These are phyloP conservation scores for Hordeum marinum DNA, from an alignment of 176 grass and related monocot species.

Conservation along the genomic window DNA sequence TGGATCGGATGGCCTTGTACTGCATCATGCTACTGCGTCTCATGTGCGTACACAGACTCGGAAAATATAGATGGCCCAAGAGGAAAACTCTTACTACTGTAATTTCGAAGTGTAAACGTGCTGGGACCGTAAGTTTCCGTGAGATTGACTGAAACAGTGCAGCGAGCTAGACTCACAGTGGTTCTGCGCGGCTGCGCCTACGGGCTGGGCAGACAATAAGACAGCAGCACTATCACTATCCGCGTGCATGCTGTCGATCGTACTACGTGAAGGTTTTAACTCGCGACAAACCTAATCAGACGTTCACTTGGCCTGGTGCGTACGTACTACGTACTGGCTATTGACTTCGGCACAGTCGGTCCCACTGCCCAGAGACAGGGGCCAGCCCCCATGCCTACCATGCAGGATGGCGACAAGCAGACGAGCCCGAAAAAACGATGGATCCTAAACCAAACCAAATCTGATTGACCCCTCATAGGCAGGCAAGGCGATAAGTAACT, in stretches of 20 bases:
- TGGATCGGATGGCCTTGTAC: background rate
- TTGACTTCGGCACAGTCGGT: background rate
- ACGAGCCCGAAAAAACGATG: background rate
- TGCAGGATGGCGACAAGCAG: background rate
- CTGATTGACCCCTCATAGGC: background rate
- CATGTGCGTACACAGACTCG: background rate
- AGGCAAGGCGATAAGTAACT: background rate
- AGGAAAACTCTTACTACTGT: too few species aligned
- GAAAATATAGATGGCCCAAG: too few species aligned
- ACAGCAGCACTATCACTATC: background rate
- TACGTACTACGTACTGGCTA: background rate
- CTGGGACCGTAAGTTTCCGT: background rate
- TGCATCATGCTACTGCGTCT: background rate
- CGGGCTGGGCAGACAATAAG: background rate
- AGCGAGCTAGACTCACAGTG: background rate
- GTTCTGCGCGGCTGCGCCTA: background rate
- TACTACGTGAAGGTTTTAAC: background rate
- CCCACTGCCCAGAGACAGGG: background rate
- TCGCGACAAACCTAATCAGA: background rate
- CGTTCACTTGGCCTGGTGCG: background rate
- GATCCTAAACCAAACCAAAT: slow-evolving; percentile 19
- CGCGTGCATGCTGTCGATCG: background rate
- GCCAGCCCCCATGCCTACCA: background rate
- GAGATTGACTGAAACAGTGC: background rate
- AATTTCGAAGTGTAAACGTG: background rate